These are phyloP conservation scores for Coix lacrymajobi DNA, from an alignment of 176 grass and related monocot genomes.

Conservation along the genomic window DNA sequence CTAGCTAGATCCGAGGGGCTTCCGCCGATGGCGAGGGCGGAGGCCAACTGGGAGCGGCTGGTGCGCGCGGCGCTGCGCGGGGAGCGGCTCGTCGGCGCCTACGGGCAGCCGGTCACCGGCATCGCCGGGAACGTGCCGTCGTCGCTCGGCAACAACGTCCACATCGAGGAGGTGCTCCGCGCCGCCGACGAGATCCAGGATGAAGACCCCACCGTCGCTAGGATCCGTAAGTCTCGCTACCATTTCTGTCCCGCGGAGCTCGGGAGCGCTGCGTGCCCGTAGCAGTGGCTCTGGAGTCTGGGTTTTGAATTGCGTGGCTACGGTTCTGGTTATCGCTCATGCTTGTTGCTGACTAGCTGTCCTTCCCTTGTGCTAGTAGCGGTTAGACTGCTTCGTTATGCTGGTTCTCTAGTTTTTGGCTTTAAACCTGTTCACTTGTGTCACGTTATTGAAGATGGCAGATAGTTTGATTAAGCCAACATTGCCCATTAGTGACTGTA, in stretches of 20 bases:
- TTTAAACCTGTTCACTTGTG: not conserved
- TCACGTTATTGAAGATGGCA: not conserved
- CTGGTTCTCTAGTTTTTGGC: not conserved
- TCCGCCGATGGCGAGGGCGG: conserved; percentile 57
- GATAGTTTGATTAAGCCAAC: not conserved
- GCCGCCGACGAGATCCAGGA: conserved; percentile 96
- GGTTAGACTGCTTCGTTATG: not conserved
- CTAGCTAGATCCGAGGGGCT: conserved; percentile 10
- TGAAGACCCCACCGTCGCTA: conserved; percentile 68
- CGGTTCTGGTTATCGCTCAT: not conserved
- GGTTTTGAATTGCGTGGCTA: not conserved
- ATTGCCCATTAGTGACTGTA: not conserved
- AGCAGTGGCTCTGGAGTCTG: not conserved
- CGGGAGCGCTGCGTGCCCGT: not conserved
- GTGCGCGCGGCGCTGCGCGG: conserved; percentile 71
- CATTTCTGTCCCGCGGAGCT: not conserved
- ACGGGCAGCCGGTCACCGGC: conserved; percentile 41
- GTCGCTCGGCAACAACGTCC: conserved; percentile 64
- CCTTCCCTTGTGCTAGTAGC: not conserved
- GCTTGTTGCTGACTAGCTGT: not conserved
- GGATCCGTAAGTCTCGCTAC: conserved; percentile 59
- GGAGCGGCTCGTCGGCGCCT: conserved; percentile 35
- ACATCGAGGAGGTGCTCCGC: conserved; percentile 92
- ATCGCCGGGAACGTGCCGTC: conserved; percentile 77
- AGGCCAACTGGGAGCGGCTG: conserved; percentile 88